Percentiles rank a stretch among this genome's conserved stretches.
These are phyloP conservation scores for Yarrowia keelungensis DNA, from an alignment of 805 yeast genomes.

Conservation along the genomic window DNA sequence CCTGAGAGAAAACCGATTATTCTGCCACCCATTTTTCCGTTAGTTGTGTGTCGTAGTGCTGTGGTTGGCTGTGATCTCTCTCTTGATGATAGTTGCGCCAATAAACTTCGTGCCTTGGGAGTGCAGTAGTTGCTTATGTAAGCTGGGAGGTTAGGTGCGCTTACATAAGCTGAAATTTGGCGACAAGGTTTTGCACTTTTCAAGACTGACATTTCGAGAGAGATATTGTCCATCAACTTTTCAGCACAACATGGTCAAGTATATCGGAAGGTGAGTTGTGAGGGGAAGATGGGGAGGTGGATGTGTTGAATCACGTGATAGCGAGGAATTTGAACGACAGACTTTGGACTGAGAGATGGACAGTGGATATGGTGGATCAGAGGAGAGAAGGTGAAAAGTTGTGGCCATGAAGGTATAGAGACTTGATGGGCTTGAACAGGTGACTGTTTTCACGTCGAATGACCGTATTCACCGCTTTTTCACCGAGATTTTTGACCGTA, in stretches of 20 bases:
- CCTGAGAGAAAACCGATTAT: constrained; percentile 66
- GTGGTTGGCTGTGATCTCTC: constrained; percentile 25
- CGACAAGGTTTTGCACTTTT: constrained; percentile 34
- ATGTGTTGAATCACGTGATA: neutral
- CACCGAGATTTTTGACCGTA: too few relatives aligned
- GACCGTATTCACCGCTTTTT: too few relatives aligned
- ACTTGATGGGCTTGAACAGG: too few relatives aligned
- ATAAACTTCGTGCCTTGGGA: constrained; percentile 28
- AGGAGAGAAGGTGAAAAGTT: too few relatives aligned
- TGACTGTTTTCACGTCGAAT: too few relatives aligned
- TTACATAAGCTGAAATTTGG: too few relatives aligned
- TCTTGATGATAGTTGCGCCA: constrained; percentile 20
- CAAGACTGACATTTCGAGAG: neutral
- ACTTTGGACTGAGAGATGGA: too few relatives aligned
- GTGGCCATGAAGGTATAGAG: too few relatives aligned
- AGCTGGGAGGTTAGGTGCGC: neutral
- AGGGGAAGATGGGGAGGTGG: neutral
- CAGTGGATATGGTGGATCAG: too few relatives aligned
- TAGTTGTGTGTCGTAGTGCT: constrained; percentile 2
- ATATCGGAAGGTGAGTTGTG: constrained; percentile 25
- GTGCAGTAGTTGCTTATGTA: neutral
- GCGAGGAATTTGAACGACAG: neutral
- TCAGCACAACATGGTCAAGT: constrained; percentile 39
- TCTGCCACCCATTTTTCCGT: constrained; percentile 45
- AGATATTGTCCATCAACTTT: constrained; percentile 25